Evolutionary conservation across 1,284 basidiomycete species (phyloP), one percentile per base, ranked within the genome.

Genomic region (Moesziomyces antarcticus): DNA sequence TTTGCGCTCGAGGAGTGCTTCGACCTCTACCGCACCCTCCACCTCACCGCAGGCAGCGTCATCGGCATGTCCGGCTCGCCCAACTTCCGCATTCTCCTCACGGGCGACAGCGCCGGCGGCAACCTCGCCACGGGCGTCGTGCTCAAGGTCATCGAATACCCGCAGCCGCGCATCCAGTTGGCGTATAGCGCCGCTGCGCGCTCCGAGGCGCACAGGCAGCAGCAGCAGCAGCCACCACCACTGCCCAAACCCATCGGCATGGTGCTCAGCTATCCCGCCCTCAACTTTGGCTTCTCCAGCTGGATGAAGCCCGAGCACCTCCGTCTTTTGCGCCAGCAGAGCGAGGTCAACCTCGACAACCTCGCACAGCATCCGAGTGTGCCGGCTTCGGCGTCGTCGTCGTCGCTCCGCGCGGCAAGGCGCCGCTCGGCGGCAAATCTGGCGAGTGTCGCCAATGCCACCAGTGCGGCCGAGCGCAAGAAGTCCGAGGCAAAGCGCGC

Each of bases 281-380:
- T 98, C 52, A 96, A 98, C 84, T 98, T 99, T 86, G 96, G 97
- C 84, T 98, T 95, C 83, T 77, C 73, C 7, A 82, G 93, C 24
- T 99, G 96, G 96, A 97, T 98, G 94, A 90, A 94, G 49, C 91
- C 91, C 1, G 88, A 89, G 21, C 91, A 97, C 84, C 87, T 98
- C 50, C 89, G 89, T 5, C 91, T 96, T 13, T 87, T 98, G 13
- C 88, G 92, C 85, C 92, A 74, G 56, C 79, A 81, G 66, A 78
- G 76, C 58, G 77, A 81, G 54, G 76, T 79, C 40, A 81, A 80
- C 25, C 68, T 81, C 7, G 68, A 80, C 43, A 71, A 70, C 24
- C 50, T 76, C 24, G 67, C 61, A 2, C 68, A 73, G 30, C 64
- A 66, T 8, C 59, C 56, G 43, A 40, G 47, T 3, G n/a, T 51